A percentile compares a stretch with the other conserved stretches of the same genome.
These are phyloP conservation scores for Crataegus laevigata DNA, from an alignment of 306 rosid genomes.

Conservation along the genomic window DNA sequence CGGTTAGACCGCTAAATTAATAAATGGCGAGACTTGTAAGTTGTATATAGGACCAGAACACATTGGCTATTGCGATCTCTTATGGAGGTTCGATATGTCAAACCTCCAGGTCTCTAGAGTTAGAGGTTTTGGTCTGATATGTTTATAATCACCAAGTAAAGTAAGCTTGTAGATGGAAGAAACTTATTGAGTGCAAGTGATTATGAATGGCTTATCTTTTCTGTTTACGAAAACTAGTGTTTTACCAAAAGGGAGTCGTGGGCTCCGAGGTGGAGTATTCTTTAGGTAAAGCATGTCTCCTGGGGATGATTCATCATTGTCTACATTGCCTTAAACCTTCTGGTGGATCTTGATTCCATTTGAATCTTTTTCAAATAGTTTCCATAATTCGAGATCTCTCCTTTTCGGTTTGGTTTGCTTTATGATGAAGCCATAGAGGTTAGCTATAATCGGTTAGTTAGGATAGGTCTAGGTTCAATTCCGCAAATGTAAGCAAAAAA, in stretches of 20 bases:
- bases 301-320: not conserved
- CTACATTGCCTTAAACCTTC: not conserved
- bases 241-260: not conserved
- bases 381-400: not conserved
- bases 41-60: not conserved
- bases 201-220: not conserved
- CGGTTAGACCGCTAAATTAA: not conserved
- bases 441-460: not conserved
- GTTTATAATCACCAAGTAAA: not conserved
- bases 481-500: not conserved
- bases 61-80: not conserved
- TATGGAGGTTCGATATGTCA: not conserved
- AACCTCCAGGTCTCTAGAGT: not conserved
- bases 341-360: not conserved
- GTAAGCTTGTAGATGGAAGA: not conserved
- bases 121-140: not conserved
- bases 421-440: not conserved
- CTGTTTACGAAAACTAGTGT: not conserved
- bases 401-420: not conserved
- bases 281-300: not conserved
- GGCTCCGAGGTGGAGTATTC: not conserved
- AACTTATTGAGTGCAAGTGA: not conserved
- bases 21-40: not conserved
- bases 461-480: not conserved
- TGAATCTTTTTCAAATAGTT: not conserved